Conservation (phyloP, 345 rosid species). For the Eucalyptus rudis region DNA sequence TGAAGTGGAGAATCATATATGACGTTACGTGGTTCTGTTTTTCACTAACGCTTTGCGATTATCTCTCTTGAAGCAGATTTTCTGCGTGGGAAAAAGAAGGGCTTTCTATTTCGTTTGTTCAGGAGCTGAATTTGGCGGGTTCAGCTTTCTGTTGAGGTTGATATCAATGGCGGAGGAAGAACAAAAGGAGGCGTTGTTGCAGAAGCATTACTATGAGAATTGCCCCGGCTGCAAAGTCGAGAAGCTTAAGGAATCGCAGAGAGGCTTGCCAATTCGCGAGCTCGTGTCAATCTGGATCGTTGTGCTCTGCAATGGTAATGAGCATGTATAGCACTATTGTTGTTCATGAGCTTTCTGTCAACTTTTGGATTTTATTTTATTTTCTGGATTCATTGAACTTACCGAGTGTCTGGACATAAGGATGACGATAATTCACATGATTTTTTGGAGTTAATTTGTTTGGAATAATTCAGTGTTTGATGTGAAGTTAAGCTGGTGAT, state of each 20-base stretch:
- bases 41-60: background rate
- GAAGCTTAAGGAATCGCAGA: conserved; percentile 27
- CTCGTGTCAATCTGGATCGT: conserved; percentile 60
- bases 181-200: conserved; percentile 26
- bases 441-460: background rate
- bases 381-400: background rate
- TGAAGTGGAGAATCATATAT: background rate
- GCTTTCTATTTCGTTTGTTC: conserved; percentile 74
- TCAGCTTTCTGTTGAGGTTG: background rate
- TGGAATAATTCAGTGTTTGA: background rate
- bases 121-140: background rate
- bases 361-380: background rate
- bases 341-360: background rate
- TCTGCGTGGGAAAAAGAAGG: background rate
- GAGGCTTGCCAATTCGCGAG: conserved; percentile 48
- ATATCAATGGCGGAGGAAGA: conserved; percentile 3
- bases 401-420: background rate
- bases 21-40: background rate
- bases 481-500: background rate
- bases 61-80: background rate
- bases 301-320: conserved; percentile 53
- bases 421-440: background rate
- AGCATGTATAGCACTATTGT: background rate
- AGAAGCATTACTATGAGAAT: conserved; percentile 33
- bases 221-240: conserved; percentile 87